Percentiles rank a stretch among this genome's conserved stretches.
phyloP scores from a whole-genome alignment of 306 rosid species.

The Quercus suber region DNA sequence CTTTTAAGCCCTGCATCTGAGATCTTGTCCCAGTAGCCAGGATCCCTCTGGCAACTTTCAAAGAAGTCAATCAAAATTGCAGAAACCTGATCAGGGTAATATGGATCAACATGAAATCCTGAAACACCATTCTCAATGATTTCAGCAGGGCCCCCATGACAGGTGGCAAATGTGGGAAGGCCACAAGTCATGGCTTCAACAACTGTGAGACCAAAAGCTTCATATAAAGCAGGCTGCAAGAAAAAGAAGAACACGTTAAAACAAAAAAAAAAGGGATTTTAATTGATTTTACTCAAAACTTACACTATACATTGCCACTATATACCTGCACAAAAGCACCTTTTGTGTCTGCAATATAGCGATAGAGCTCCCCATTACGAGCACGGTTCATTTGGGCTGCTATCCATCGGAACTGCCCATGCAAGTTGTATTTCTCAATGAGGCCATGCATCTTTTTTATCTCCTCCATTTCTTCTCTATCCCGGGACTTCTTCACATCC shows the following conservation, averaged over 20 bases:
- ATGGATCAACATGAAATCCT: conserved; percentile 93
- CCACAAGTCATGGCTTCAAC: conserved; percentile 96
- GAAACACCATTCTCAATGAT: conserved; percentile 83
- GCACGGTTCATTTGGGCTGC: conserved; percentile 83
- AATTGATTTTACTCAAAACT: too few relatives aligned
- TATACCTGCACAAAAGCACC: conserved; percentile 91
- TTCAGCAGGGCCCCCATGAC: conserved; percentile 97
- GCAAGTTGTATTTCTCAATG: conserved; percentile 46
- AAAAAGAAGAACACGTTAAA: background rate
- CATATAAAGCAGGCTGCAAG: conserved; percentile 92
- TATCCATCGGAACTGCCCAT: conserved; percentile 85
- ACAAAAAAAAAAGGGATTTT: too few relatives aligned
- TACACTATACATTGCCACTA: background rate
- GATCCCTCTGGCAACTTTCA: conserved; percentile 58
- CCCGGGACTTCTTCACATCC: conserved; percentile 70
- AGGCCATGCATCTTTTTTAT: conserved; percentile 89
- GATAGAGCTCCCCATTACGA: conserved; percentile 93
- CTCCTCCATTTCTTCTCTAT: conserved; percentile 88
- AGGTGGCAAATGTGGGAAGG: conserved; percentile 88
- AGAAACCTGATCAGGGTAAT: conserved; percentile 74
- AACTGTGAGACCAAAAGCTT: conserved; percentile 97
- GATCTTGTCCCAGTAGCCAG: conserved; percentile 62
- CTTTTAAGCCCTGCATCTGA: conserved; percentile 82
- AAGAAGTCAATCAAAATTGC: conserved; percentile 66
- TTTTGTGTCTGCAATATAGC: conserved; percentile 77